Evolutionary conservation across 768 basidiomycete species (phyloP), one percentile per base, ranked within the genome.

Genomic region (Sporobolomyces pararoseus): DNA sequence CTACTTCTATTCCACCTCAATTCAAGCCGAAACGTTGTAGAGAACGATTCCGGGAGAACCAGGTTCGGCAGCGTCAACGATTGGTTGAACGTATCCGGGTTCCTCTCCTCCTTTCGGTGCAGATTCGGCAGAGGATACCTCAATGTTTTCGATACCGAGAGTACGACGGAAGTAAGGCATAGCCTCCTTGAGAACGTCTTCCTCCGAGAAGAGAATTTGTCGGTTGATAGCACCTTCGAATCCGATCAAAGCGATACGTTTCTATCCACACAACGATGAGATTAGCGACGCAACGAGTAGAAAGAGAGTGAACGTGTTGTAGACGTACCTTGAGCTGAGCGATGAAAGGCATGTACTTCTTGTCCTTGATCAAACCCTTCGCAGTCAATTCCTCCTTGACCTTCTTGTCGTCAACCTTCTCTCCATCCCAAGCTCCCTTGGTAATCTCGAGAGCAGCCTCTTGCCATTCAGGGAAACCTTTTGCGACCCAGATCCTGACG

Each of bases 381-480:
- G 85, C 83, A 13, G 83, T 84, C 78, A 98, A 78, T 73, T 85
- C 74, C 75, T 86, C 82, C 78, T 87, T 84, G 59, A 94, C 85
- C 79, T 86, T 87, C 44, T 81, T 86, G 77, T 97, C 93, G 77
- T 99, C 90, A 39, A 97, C 88, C 74, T 83, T 84, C 63, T 81
- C 63, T 23, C 23, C 58, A 52, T 55, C 37, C 63, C 64, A 70
- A 32, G 75, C 63, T 3, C 44, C 55, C 65, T 71, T 67, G 52
- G 76, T 65, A 19, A 86, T 82, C 76, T 86, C 84, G 58, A 97
- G 88, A 76, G 89, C 89, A 32, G 80, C 79, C 75, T 91, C 86
- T 79, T 99, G 95, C 95, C 96, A 99, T 74, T 87, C 88, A 0
- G 96, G 96, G 85, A 93, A 98, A 57, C 82, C 79, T 29, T 85